Percentiles rank a stretch among this genome's conserved stretches.
Conservation (phyloP, 225 moss, liverwort and hornwort species). For the Antitrichia curtipendula region DNA sequence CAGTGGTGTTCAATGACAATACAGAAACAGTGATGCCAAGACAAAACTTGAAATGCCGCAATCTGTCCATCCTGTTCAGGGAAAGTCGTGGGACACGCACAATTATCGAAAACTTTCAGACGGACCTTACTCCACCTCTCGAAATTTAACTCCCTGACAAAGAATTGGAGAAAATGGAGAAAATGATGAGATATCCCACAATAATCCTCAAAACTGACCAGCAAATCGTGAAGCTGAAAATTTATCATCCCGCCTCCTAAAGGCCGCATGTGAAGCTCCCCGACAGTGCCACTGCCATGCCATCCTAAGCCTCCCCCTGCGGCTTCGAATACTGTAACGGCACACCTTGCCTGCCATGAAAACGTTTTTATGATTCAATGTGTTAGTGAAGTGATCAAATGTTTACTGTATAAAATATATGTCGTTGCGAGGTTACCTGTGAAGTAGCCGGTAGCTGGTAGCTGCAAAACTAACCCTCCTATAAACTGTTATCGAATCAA, state of each 20-base stretch:
- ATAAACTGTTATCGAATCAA: neutral
- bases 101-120: neutral
- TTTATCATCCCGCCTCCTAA: conserved; percentile 55
- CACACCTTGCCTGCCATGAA: conserved; percentile 42
- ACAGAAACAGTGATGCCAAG: neutral
- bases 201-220: conserved; percentile 18
- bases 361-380: neutral
- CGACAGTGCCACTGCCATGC: conserved; percentile 53
- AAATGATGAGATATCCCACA: neutral
- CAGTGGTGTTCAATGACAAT: neutral
- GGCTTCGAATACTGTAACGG: conserved; percentile 49
- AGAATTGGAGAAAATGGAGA: neutral
- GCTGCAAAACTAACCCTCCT: neutral
- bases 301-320: conserved; percentile 47
- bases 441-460: neutral
- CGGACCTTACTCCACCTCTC: neutral
- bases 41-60: neutral
- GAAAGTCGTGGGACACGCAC: neutral
- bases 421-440: neutral
- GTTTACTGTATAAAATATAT: neutral
- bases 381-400: neutral
- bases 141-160: neutral
- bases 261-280: conserved; percentile 56
- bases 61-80: neutral
- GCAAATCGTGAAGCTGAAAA: conserved; percentile 55